Conservation (phyloP, 768 basidiomycete species). For the Infundibulicybe gibba region DNA sequence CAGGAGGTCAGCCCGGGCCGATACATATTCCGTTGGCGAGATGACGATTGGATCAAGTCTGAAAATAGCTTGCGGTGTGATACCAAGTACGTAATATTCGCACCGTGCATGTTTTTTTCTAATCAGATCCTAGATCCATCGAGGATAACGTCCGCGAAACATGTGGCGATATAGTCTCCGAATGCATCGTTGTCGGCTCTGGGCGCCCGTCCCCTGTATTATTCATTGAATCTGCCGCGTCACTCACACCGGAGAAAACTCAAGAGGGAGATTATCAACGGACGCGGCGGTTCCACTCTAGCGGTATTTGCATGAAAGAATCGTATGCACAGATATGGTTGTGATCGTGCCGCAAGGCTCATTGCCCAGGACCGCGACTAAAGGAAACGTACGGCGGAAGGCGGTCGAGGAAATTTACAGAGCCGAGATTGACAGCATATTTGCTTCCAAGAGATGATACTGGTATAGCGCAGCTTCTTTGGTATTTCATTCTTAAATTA, state of each 20-base stretch:
- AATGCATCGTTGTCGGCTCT: slow-evolving; percentile 76
- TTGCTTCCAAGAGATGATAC: no score
- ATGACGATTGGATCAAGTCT: slow-evolving; percentile 86
- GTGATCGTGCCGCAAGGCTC: slow-evolving; percentile 57
- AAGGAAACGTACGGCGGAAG: slow-evolving; percentile 74
- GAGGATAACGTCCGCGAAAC: slow-evolving; percentile 70
- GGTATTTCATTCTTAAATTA: no score
- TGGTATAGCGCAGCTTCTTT: no score
- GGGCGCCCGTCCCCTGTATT: slow-evolving; percentile 72
- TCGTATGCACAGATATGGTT: slow-evolving; percentile 58
- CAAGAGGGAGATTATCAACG: slow-evolving; percentile 66
- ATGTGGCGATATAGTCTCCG: slow-evolving; percentile 60
- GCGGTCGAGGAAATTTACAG: slow-evolving; percentile 68
- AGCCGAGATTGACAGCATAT: slow-evolving; percentile 53
- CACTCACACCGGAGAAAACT: slow-evolving; percentile 54
- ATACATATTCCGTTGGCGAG: slow-evolving; percentile 67
- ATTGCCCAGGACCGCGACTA: slow-evolving; percentile 71
- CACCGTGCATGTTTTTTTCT: slow-evolving; percentile 4
- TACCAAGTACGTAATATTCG: slow-evolving; percentile 45
- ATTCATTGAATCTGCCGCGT: slow-evolving; percentile 59
- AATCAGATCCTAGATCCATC: slow-evolving; percentile 45
- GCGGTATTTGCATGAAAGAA: slow-evolving; percentile 75
- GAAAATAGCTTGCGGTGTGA: slow-evolving; percentile 77
- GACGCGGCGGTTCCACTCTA: slow-evolving; percentile 65
- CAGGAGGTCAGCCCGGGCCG: slow-evolving; percentile 53